Conservation (phyloP, 306 rosid species). For the Echinosophora koreensis region DNA sequence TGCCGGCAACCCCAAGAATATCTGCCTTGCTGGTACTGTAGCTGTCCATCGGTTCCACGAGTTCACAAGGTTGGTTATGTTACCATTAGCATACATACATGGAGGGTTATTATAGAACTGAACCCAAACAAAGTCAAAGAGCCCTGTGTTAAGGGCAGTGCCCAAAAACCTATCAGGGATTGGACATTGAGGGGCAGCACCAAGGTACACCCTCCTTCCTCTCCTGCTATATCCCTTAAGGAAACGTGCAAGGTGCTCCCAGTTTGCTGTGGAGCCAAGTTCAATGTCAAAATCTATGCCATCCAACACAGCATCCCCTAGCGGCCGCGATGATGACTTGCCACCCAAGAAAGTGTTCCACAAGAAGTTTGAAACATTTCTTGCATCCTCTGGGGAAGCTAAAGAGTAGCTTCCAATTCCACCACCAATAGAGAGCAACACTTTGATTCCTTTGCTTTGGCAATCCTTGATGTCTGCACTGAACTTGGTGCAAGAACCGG, state of each 20-base stretch:
- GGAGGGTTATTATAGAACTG: conserved; percentile 66
- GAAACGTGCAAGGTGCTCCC: conserved; percentile 59
- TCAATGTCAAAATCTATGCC: conserved; percentile 85
- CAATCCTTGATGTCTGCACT: conserved; percentile 59
- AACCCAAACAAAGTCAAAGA: conserved; percentile 73
- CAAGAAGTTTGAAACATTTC: conserved; percentile 53
- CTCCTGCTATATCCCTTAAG: conserved; percentile 44
- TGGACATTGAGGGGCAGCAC: conserved; percentile 90
- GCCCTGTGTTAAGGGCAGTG: conserved; percentile 59
- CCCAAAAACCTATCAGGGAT: conserved; percentile 66
- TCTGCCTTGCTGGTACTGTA: conserved; percentile 26
- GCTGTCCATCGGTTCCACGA: conserved; percentile 72
- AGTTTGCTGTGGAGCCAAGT: conserved; percentile 56
- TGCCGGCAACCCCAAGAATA: conserved; percentile 78
- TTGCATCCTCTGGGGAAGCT: conserved; percentile 61
- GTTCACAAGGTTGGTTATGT: conserved; percentile 56
- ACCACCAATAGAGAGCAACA: conserved; percentile 76
- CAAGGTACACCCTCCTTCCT: conserved; percentile 54
- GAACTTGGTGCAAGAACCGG: conserved; percentile 54
- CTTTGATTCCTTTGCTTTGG: conserved; percentile 68
- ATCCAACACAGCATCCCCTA: conserved; percentile 74
- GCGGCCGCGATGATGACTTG: conserved; percentile 62
- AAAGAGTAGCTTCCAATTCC: conserved; percentile 66
- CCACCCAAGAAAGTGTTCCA: conserved; percentile 85
- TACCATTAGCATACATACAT: conserved; percentile 57